phyloP scores from a whole-genome alignment of 1,284 basidiomycete genomes.

The Psilocybe mexicana region DNA sequence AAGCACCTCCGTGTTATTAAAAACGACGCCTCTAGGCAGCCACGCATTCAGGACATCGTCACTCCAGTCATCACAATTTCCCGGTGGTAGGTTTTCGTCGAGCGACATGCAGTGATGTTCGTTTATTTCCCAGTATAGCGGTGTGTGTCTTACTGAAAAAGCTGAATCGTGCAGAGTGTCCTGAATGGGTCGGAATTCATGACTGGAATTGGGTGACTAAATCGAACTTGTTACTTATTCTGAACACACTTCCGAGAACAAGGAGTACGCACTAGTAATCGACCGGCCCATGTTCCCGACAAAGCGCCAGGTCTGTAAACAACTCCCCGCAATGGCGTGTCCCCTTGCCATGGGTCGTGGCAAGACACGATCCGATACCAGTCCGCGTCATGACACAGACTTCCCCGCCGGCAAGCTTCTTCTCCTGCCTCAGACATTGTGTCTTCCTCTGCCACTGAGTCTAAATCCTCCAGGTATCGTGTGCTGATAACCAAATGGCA shows the following conservation, averaged over 20 bases:
- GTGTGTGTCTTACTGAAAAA: conserved; percentile 30
- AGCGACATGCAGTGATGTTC: conserved; percentile 48
- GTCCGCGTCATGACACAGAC: conserved; percentile 38
- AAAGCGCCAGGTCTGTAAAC: conserved; percentile 44
- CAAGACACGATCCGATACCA: conserved; percentile 47
- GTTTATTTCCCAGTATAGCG: conserved; percentile 41
- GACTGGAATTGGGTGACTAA: conserved; percentile 8
- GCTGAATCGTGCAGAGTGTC: conserved; percentile 8
- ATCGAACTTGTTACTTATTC: neutral
- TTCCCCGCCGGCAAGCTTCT: conserved; percentile 12
- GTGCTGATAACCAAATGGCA: conserved; percentile 4
- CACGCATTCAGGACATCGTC: conserved; percentile 49
- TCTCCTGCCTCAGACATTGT: conserved; percentile 13
- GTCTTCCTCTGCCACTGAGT: neutral
- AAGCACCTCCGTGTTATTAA: conserved; percentile 37
- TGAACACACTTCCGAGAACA: neutral
- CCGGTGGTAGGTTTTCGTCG: conserved; percentile 36
- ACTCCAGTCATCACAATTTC: conserved; percentile 30
- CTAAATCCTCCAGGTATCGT: conserved; percentile 4
- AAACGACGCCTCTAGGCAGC: conserved; percentile 37
- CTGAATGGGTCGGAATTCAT: conserved; percentile 25
- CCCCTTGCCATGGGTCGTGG: conserved; percentile 33
- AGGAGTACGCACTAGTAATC: conserved; percentile 35
- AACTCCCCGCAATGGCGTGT: conserved; percentile 37
- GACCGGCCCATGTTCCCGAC: conserved; percentile 43